phyloP scores from a whole-genome alignment of 495 filamentous ascomycete genomes.

The Daldinia vernicosa region DNA sequence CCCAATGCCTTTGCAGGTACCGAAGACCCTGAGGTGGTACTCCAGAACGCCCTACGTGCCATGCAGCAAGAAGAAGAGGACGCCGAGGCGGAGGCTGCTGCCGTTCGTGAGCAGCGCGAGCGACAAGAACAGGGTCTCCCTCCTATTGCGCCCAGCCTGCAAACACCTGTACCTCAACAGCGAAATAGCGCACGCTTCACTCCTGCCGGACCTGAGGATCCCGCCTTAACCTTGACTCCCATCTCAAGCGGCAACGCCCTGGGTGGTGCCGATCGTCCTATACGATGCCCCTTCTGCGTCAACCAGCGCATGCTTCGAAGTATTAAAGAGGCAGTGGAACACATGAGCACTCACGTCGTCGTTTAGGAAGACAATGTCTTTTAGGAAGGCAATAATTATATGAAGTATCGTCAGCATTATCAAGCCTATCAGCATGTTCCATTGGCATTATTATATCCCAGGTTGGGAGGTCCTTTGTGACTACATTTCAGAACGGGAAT shows the following conservation, averaged over 20 bases:
- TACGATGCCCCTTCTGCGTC: conserved; percentile 65
- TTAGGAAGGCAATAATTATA: conserved; percentile 39
- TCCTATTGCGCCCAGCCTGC: conserved; percentile 42
- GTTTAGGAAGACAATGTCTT: conserved; percentile 54
- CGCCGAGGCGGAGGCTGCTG: conserved; percentile 57
- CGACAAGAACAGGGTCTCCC: conserved; percentile 55
- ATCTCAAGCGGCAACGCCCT: conserved; percentile 56
- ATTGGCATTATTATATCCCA: not conserved
- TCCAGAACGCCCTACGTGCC: conserved; percentile 59
- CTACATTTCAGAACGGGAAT: not conserved
- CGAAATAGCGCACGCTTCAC: conserved; percentile 38
- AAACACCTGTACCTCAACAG: conserved; percentile 37
- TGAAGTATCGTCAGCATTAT: not conserved
- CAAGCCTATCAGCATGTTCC: not conserved
- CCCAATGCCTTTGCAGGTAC: conserved; percentile 41
- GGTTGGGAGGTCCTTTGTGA: not conserved
- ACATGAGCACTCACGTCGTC: conserved; percentile 66
- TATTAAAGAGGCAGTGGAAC: conserved; percentile 67
- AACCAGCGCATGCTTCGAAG: conserved; percentile 65
- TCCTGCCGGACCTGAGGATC: conserved; percentile 46
- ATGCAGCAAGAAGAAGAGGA: conserved; percentile 61
- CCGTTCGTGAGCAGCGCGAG: conserved; percentile 55
- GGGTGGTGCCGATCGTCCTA: conserved; percentile 56
- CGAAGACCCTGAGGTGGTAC: conserved; percentile 60
- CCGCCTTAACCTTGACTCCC: conserved; percentile 56